Percentiles rank a stretch among this genome's conserved stretches.
phyloP scores from a whole-genome alignment of 108 stramenopile species.

The Stephanodiscus triporus region DNA sequence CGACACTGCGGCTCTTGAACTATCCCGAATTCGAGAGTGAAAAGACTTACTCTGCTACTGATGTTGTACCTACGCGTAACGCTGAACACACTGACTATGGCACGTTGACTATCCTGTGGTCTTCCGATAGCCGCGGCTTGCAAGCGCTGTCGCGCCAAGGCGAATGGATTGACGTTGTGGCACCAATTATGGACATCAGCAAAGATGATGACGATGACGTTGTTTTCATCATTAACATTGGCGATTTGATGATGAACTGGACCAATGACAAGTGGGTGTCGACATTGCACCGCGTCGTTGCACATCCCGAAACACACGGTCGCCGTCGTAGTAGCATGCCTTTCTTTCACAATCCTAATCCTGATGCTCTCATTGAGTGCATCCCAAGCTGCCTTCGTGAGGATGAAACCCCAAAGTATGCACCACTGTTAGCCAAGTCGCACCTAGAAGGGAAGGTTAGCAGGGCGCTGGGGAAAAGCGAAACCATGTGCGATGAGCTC shows the following conservation, averaged over 20 bases:
- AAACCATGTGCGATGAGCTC: background rate
- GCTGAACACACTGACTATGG: constrained; percentile 91
- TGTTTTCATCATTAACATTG: constrained; percentile 87
- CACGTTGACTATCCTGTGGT: constrained; percentile 77
- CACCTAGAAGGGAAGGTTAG: constrained; percentile 37
- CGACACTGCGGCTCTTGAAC: constrained; percentile 78
- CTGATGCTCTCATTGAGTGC: background rate
- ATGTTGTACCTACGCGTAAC: constrained; percentile 50
- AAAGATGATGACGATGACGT: constrained; percentile 15
- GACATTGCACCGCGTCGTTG: constrained; percentile 85
- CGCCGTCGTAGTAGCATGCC: constrained; percentile 59
- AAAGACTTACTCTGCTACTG: background rate
- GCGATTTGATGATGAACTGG: constrained; percentile 91
- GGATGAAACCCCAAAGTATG: constrained; percentile 33
- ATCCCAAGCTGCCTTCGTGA: constrained; percentile 26
- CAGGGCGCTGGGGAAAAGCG: constrained; percentile 11
- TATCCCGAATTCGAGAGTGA: constrained; percentile 58
- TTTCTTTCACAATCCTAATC: constrained; percentile 60
- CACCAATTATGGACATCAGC: background rate
- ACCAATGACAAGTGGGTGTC: constrained; percentile 75
- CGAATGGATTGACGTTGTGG: background rate
- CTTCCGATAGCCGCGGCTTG: constrained; percentile 66
- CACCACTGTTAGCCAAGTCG: constrained; percentile 53
- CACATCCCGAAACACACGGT: constrained; percentile 9
- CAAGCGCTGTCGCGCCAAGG: constrained; percentile 48